Evolutionary conservation across 2,329 filamentous ascomycete genomes (phyloP), one percentile per base, ranked within the genome.

Genomic region (Pestalotiopsis sp.): DNA sequence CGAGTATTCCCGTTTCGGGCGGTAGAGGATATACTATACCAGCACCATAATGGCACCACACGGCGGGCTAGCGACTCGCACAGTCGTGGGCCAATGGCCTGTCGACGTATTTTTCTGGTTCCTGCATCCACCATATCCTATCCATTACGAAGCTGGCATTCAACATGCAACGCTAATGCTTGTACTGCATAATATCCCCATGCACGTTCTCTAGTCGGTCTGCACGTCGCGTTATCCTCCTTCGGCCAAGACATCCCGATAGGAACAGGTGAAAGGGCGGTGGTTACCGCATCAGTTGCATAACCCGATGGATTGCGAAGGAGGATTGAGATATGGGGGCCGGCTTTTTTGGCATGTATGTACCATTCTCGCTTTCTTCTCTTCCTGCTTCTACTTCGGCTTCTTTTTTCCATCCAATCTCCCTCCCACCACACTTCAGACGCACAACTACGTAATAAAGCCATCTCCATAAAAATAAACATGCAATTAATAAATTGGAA

Each of bases 161-260:
- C 39, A 64, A 20, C 36, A 56, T 20, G 17, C 17, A 20, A 56
- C 20, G 63, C 49, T 57, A 66, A 66, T 57, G 63, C 63, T 31
- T 25, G 25, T 59, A 27, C 59, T 61, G 59, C 59, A 61, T 61
- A 36, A 61, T 61, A 52, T 52, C 14, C 45, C 45, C 45, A 52
- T 52, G 45, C 45, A 52, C 45, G 45, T 52, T 20, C 6, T 31
- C 27, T 20, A 52, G 45, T 52, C 45, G 45, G 45, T 62, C 39
- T 64, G 41, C 45, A 52, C n/a, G n/a, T 41, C 27, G 39, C 62
- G 45, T 64, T 64, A 64, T 64, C 62, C 27, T 56, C n/a, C 13
- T 60, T 60, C 52, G 64, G 52, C 27, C 64, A 45, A 66, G 36
- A 27, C 38, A 39, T 41, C 64, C 64, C 64, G 64, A 66, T 66